Evolutionary conservation across 2,329 filamentous ascomycete genomes (phyloP).

Genomic region (Alternaria arbusti): DNA sequence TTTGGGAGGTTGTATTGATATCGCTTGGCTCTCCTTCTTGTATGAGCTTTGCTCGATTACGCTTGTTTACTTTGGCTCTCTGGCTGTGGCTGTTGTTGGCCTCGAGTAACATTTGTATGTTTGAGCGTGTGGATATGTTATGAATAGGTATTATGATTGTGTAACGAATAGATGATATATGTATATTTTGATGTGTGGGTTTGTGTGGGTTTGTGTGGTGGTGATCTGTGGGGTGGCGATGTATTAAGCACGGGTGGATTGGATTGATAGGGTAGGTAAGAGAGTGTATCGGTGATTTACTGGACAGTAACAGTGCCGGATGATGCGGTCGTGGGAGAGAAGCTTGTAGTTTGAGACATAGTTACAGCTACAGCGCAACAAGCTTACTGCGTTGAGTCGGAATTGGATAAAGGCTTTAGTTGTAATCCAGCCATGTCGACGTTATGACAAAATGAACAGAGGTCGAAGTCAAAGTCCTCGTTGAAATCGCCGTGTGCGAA

Average conservation of each 20-base stretch:
- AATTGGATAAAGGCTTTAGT: too few species aligned
- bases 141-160: conserved; percentile 5
- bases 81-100: background rate
- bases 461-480: too few species aligned
- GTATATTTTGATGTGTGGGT: background rate
- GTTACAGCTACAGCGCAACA: too few species aligned
- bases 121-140: background rate
- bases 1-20: background rate
- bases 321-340: too few species aligned
- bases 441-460: too few species aligned
- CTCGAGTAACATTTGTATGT: background rate
- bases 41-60: background rate
- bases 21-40: background rate
- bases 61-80: background rate
- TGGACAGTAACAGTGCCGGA: too few species aligned
- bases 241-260: too few species aligned
- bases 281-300: too few species aligned
- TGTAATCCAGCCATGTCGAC: too few species aligned
- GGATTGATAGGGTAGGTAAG: background rate
- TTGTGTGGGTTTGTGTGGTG: background rate
- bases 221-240: background rate
- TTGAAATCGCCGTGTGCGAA: too few species aligned
- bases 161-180: conserved; percentile 10
- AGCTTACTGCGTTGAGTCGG: too few species aligned
- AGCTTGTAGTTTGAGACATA: too few species aligned